phyloP scores from a whole-genome alignment of 2,329 filamentous ascomycete species.

The Nemania abortiva region DNA sequence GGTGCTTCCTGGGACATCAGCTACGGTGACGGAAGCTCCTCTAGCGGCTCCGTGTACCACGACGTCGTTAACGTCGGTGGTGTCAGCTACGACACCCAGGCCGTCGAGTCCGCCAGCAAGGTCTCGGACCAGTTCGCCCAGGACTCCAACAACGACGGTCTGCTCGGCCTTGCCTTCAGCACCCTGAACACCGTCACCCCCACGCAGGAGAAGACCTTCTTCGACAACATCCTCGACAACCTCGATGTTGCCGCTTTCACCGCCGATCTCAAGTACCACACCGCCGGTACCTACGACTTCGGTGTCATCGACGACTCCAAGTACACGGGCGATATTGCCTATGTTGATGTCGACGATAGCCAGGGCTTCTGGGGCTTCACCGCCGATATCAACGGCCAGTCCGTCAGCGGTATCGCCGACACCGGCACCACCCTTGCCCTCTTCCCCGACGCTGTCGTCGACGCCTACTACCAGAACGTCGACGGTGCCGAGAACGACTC shows the following conservation, averaged over 20 bases:
- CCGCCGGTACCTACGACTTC: conserved; percentile 54
- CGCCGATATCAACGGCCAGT: conserved; percentile 44
- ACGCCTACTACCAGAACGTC: conserved; percentile 65
- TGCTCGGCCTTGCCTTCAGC: conserved; percentile 54
- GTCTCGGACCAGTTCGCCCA: conserved; percentile 50
- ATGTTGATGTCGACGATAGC: conserved; percentile 50
- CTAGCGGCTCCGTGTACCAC: conserved; percentile 53
- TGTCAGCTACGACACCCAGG: conserved; percentile 47
- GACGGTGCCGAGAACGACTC: conserved; percentile 55
- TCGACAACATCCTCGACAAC: conserved; percentile 49
- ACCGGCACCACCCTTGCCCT: conserved; percentile 69
- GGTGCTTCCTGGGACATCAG: conserved; percentile 50
- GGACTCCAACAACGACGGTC: conserved; percentile 50
- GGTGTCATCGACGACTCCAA: conserved; percentile 52
- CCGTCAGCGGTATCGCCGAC: conserved; percentile 64
- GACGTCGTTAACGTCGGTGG: conserved; percentile 51
- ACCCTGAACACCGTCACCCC: conserved; percentile 52
- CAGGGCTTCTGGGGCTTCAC: conserved; percentile 54
- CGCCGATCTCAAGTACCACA: conserved; percentile 52
- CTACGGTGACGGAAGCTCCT: conserved; percentile 51
- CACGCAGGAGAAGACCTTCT: conserved; percentile 50
- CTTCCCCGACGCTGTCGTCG: conserved; percentile 57
- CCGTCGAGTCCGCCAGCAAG: conserved; percentile 51
- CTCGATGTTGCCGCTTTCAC: conserved; percentile 51
- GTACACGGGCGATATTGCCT: conserved; percentile 51